Conservation (phyloP, 1,284 basidiomycete species). For the Golubevia sp. region DNA sequence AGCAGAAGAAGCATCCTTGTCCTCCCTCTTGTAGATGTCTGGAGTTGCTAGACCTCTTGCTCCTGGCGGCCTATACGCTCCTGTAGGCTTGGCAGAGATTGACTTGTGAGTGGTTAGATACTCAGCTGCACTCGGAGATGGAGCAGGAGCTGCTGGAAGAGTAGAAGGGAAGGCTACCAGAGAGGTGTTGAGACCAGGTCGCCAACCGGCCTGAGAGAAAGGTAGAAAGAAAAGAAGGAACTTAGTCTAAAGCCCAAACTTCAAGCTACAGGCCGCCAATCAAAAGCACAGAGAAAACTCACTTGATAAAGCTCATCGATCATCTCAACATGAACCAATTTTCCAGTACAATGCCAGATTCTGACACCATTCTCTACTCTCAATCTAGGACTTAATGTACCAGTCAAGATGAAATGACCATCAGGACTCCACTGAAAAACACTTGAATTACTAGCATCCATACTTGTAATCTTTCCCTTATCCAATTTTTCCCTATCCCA, state of each 20-base stretch:
- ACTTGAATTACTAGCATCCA: conserved; percentile 55
- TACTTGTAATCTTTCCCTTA: conserved; percentile 46
- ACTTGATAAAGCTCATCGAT: conserved; percentile 56
- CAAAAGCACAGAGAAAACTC: no score
- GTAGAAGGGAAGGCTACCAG: conserved; percentile 74
- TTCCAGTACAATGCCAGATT: conserved; percentile 59
- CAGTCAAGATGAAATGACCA: conserved; percentile 55
- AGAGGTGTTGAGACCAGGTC: conserved; percentile 73
- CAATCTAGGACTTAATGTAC: conserved; percentile 52
- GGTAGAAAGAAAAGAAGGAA: background rate
- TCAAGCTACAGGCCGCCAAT: no score
- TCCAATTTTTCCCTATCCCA: conserved; percentile 55
- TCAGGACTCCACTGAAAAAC: conserved; percentile 58
- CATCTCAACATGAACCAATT: conserved; percentile 56
- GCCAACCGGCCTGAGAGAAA: conserved; percentile 70
- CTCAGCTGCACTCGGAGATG: conserved; percentile 69
- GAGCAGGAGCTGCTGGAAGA: conserved; percentile 76
- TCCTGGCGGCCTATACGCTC: conserved; percentile 61
- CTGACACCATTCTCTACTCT: conserved; percentile 59
- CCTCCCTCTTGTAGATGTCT: background rate
- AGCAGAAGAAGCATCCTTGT: conserved; percentile 1
- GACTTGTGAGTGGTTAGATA: conserved; percentile 46
- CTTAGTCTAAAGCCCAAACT: no score
- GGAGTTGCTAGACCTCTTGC: background rate
- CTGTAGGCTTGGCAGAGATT: conserved; percentile 59